Evolutionary conservation across 2,329 filamentous ascomycete species (phyloP).

Genomic region (Talaromyces sp.): DNA sequence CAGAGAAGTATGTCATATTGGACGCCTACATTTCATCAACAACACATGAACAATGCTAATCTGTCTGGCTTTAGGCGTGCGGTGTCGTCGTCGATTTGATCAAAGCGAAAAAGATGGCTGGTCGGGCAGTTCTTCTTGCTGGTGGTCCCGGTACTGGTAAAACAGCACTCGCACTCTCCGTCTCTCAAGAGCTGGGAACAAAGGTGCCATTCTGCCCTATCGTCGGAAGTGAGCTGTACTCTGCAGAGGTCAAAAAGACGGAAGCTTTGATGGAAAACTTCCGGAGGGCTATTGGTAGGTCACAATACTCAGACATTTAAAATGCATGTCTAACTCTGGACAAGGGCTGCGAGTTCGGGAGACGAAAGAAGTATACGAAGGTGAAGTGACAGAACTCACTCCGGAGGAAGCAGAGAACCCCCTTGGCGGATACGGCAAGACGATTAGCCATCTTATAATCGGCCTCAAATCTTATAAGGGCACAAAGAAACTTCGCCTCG

Average conservation of each 20-base stretch:
- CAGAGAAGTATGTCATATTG: conserved; percentile 63
- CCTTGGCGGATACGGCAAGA: conserved; percentile 92
- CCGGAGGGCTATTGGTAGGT: conserved; percentile 78
- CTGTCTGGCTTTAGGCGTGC: conserved; percentile 60
- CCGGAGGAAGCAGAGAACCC: conserved; percentile 98
- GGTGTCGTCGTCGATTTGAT: conserved; percentile 96
- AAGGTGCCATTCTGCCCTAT: conserved; percentile 99
- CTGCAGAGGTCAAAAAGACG: conserved; percentile 98
- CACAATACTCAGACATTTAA: neutral
- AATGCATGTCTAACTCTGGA: conserved; percentile 15
- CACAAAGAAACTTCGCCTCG: conserved; percentile 93
- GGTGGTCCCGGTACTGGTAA: conserved; percentile 96
- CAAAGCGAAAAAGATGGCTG: conserved; percentile 94
- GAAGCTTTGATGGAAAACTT: conserved; percentile 99
- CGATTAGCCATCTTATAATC: conserved; percentile 91
- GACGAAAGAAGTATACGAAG: conserved; percentile 98
- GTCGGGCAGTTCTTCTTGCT: conserved; percentile 84
- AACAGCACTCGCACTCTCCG: conserved; percentile 88
- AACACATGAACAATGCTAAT: neutral
- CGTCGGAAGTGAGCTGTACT: conserved; percentile 96
- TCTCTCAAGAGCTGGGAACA: conserved; percentile 93
- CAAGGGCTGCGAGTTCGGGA: conserved; percentile 82
- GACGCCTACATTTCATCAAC: neutral
- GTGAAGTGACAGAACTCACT: conserved; percentile 94
- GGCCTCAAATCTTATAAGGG: conserved; percentile 92